Percentiles rank a stretch among this genome's conserved stretches.
Conservation (phyloP, 306 rosid species). For the Casuarina equisetifolia region DNA sequence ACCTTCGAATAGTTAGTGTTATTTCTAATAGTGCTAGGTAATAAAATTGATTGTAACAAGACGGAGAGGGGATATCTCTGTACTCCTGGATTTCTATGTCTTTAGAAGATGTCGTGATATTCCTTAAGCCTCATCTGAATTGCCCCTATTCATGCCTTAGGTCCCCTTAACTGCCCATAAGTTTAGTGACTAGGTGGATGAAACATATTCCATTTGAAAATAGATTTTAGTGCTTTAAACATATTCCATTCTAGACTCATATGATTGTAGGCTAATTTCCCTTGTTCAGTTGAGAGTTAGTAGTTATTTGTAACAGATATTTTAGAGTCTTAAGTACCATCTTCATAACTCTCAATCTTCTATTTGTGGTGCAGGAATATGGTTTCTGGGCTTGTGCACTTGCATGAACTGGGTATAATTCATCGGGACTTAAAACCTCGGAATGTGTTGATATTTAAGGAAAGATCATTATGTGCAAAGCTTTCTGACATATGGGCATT, state of each 20-base stretch:
- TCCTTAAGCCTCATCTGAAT: background rate
- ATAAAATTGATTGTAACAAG: no score
- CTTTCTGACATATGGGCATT: constrained; percentile 91
- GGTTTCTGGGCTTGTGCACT: constrained; percentile 77
- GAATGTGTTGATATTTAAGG: constrained; percentile 74
- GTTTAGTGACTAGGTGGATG: background rate
- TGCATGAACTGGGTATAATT: constrained; percentile 87
- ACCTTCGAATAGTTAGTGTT: background rate
- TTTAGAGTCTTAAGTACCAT: constrained; percentile 2
- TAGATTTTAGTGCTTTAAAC: background rate
- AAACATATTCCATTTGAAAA: background rate
- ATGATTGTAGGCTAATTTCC: background rate
- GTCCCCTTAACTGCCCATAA: background rate
- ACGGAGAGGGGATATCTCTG: background rate
- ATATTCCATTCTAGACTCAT: background rate
- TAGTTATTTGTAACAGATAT: constrained; percentile 13
- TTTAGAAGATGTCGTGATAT: background rate
- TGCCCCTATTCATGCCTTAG: background rate
- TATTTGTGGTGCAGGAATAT: constrained; percentile 54
- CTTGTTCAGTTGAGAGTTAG: constrained; percentile 3
- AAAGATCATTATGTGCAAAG: constrained; percentile 66
- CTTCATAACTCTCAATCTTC: constrained; percentile 20
- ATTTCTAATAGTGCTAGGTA: no score
- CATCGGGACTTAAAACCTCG: constrained; percentile 95
- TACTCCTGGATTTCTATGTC: background rate